These are phyloP conservation scores for Brassica juncea DNA, from an alignment of 345 rosid genomes.

Conservation along the genomic window DNA sequence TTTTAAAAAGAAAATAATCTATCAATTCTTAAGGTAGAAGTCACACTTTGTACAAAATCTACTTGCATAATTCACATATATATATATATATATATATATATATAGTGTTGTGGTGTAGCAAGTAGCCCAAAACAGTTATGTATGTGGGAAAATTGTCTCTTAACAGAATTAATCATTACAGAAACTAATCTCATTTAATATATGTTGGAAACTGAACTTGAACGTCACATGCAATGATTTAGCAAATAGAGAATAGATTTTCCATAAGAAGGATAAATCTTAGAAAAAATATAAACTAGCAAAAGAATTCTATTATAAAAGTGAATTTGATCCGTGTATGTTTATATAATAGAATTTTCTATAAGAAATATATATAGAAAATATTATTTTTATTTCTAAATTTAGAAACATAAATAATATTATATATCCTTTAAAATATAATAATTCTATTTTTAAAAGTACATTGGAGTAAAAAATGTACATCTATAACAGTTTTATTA, in stretches of 20 bases:
- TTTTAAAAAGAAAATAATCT: neutral
- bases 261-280: neutral
- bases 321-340: neutral
- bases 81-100: neutral
- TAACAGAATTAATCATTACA: neutral
- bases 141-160: neutral
- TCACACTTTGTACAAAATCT: neutral
- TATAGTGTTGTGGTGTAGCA: neutral
- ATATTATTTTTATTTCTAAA: no score
- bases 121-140: neutral
- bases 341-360: no score
- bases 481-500: no score
- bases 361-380: no score
- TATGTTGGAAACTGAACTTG: neutral
- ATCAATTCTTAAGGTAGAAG: constrained; percentile 1
- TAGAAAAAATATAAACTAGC: neutral
- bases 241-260: neutral
- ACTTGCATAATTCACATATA: neutral
- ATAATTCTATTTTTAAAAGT: no score
- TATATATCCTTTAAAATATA: no score
- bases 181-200: neutral
- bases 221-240: neutral
- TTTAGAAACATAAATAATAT: neutral
- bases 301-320: neutral
- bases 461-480: no score